Base-by-base conservation (phyloP, 129 eudicot species). In the Ambrosia artemisiifolia region DNA sequence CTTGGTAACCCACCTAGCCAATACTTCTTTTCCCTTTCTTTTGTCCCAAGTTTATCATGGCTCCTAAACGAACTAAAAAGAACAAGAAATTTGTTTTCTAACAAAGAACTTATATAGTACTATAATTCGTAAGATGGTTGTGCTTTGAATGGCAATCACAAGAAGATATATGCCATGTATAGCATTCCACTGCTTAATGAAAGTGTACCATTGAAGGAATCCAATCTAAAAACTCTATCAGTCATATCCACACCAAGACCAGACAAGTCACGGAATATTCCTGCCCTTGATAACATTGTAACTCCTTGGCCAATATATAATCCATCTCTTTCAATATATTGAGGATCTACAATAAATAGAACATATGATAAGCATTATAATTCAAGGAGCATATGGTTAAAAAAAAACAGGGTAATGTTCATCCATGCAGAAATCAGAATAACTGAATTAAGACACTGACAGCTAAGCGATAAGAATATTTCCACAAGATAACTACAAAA, bases 221-320 rank as follows among this genome's bases (percentile, higher is more conserved):
- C 78, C 60, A 90, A 81, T 70, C 78, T 81, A 76, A 74, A 95
- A 28, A 95, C 97, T 80, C 96, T 81, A 49, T 85, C 75, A 49
- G 44, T 80, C 97, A 95, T 82, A 84, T 85, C 85, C 65, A 95
- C 84, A 10, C 97, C 99, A 65, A 88, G 80, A 55, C 99, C 99
- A 55, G 85, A 67, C 62, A 84, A 65, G 14, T 40, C 96, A 3
- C 99, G 96, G 65, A 95, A 95, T 62, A 88, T 83, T 71, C 97
- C 97, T 53, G 97, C 89, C 80, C 99, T 90, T 42, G 99, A 90
- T 86, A 95, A 36, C 77, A 74, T 80, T 59, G 96, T 68, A 19
- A 83, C 80, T 81, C 97, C 99, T 84, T 86, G 89, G 53, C 99
- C 99, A 76, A 95, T 91, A 42, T 95, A 95, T 71, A 95, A 76